Evolutionary conservation across 208 protist species (phyloP).

Genomic region (Balamuthia mandrillaris): DNA sequence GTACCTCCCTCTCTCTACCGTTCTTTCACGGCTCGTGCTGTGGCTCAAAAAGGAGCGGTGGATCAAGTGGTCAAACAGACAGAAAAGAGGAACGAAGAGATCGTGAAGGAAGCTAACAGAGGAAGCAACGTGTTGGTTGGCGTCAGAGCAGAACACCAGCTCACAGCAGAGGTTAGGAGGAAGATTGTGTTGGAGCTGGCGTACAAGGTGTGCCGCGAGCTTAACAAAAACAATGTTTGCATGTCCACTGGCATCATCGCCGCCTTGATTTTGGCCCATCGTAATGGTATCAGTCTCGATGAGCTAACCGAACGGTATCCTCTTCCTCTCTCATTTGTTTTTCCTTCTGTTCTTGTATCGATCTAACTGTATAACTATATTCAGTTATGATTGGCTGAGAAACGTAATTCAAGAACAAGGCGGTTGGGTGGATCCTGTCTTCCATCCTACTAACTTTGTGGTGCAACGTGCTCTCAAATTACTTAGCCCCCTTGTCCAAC

Average conservation of each 20-base stretch:
- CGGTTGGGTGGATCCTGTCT: constrained; percentile 31
- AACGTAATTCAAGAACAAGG: neutral
- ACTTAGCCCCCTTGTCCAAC: neutral
- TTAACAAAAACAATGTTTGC: too few relatives aligned
- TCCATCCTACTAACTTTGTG: constrained; percentile 26
- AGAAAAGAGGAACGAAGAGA: too few relatives aligned
- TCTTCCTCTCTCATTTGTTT: neutral
- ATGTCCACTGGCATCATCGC: constrained; percentile 40
- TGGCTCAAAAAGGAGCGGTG: too few relatives aligned
- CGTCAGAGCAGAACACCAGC: neutral
- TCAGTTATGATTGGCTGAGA: neutral
- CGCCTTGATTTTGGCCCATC: constrained; percentile 5
- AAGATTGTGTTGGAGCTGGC: too few relatives aligned
- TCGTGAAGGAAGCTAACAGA: too few relatives aligned
- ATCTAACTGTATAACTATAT: neutral
- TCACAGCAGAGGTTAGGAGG: neutral
- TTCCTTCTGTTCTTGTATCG: neutral
- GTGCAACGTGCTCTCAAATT: constrained; percentile 17
- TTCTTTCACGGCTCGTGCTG: too few relatives aligned
- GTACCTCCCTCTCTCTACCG: too few relatives aligned
- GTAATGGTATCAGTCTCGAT: constrained; percentile 24
- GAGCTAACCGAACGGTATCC: constrained; percentile 10
- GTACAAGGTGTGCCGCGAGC: too few relatives aligned
- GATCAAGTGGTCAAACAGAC: too few relatives aligned
- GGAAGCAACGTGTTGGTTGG: neutral